These are phyloP conservation scores for Pestalotiopsis sp. DNA, from an alignment of 2,329 filamentous ascomycete species.

Conservation along the genomic window DNA sequence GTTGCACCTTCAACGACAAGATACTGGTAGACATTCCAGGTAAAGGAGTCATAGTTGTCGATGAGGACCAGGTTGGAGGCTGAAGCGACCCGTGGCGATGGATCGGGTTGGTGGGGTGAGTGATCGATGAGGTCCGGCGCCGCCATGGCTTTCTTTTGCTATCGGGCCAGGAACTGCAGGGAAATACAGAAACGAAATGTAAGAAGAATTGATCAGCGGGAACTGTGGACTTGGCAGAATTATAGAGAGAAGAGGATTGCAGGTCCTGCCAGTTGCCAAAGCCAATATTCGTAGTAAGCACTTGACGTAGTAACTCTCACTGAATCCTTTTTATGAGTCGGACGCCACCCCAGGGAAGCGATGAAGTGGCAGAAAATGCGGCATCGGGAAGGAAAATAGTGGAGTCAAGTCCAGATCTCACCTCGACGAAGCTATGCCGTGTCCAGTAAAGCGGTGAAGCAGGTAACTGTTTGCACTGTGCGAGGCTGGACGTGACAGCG, in stretches of 20 bases:
- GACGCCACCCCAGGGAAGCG: neutral
- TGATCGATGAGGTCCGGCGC: slow-evolving; percentile 65
- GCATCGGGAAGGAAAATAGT: neutral
- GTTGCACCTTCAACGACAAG: slow-evolving; percentile 91
- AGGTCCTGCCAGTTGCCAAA: neutral
- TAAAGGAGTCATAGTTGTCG: slow-evolving; percentile 99
- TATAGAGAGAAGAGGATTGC: neutral
- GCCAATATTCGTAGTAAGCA: slow-evolving; percentile 1
- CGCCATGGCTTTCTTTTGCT: slow-evolving; percentile 38
- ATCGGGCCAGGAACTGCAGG: neutral
- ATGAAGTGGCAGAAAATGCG: slow-evolving; percentile 4
- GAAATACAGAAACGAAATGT: neutral
- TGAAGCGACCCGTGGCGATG: slow-evolving; percentile 69
- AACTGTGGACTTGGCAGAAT: neutral
- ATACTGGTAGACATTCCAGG: slow-evolving; percentile 99
- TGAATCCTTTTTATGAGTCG: neutral
- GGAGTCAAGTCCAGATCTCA: neutral
- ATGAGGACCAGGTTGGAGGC: slow-evolving; percentile 93
- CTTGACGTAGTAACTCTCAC: neutral
- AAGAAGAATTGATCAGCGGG: neutral
- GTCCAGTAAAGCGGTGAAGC: neutral
- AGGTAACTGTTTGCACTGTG: neutral
- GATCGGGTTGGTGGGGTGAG: slow-evolving; percentile 81
- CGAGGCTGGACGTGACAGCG: neutral
- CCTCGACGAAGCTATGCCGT: neutral